These are phyloP conservation scores for Phlyctochytrium bullatum DNA, from an alignment of 192 early-diverging fungal species.

Conservation along the genomic window DNA sequence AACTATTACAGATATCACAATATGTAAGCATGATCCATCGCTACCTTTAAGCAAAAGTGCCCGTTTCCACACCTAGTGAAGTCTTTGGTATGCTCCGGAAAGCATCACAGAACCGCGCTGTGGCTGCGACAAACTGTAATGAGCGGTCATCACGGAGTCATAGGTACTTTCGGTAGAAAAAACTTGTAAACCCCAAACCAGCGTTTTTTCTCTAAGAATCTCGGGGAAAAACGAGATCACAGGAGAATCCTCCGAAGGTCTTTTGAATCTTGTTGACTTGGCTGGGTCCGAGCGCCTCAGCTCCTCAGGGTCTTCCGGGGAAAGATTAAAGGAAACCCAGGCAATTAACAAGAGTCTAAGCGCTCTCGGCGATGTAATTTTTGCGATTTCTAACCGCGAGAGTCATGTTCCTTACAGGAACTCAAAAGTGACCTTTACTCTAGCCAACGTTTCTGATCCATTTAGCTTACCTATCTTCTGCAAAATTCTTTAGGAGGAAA, in stretches of 20 bases:
- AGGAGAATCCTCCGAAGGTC: constrained; percentile 67
- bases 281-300: constrained; percentile 91
- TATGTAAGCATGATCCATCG: constrained; percentile 34
- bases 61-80: constrained; percentile 68
- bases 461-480: constrained; percentile 65
- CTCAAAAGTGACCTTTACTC: constrained; percentile 69
- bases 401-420: constrained; percentile 93
- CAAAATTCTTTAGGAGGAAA: constrained; percentile 80
- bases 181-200: constrained; percentile 21
- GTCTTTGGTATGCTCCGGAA: constrained; percentile 70
- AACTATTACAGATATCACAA: constrained; percentile 71
- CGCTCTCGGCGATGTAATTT: constrained; percentile 89
- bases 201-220: constrained; percentile 86
- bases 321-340: constrained; percentile 87
- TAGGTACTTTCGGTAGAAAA: constrained; percentile 37
- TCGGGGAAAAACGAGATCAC: constrained; percentile 72
- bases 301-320: constrained; percentile 77
- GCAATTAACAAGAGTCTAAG: constrained; percentile 95
- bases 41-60: constrained; percentile 33
- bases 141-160: constrained; percentile 92
- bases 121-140: constrained; percentile 90
- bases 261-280: constrained; percentile 91
- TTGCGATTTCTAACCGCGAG: constrained; percentile 68
- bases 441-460: constrained; percentile 30
- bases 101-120: constrained; percentile 81